Evolutionary conservation across 2,329 filamentous ascomycete genomes (phyloP).

Genomic region (Aschersonia sp.): DNA sequence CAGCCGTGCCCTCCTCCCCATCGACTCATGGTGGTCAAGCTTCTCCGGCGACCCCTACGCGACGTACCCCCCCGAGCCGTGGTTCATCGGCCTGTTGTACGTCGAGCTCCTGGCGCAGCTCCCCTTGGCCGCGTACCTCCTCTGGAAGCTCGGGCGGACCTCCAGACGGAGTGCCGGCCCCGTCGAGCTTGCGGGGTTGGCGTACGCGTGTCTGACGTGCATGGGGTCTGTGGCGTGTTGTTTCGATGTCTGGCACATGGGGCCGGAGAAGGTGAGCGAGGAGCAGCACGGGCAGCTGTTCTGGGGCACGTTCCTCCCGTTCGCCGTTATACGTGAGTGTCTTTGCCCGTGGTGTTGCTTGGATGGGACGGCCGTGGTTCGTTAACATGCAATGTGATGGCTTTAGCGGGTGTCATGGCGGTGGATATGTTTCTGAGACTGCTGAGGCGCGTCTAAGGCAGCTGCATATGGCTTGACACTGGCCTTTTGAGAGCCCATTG

Average conservation of each 20-base stretch:
- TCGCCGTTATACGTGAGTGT: constrained; percentile 36
- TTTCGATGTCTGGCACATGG: constrained; percentile 34
- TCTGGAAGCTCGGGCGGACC: constrained; percentile 20
- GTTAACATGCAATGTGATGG: not conserved
- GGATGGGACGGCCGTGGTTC: not conserved
- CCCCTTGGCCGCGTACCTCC: constrained; percentile 33
- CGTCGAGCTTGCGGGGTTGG: constrained; percentile 34
- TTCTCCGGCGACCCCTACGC: constrained; percentile 38
- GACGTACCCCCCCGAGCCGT: constrained; percentile 21
- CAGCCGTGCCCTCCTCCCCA: constrained; percentile 28
- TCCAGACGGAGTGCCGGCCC: constrained; percentile 19
- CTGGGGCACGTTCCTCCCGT: constrained; percentile 36
- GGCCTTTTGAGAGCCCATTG: no score
- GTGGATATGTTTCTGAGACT: constrained; percentile 41
- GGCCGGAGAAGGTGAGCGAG: constrained; percentile 25
- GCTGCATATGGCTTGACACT: no score
- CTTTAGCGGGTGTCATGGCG: constrained; percentile 31
- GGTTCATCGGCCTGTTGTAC: constrained; percentile 36
- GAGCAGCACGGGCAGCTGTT: constrained; percentile 31
- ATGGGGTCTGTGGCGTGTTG: constrained; percentile 38
- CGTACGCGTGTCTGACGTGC: constrained; percentile 35
- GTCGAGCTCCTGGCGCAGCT: constrained; percentile 36
- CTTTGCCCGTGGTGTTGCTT: not conserved
- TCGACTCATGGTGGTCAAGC: constrained; percentile 31
- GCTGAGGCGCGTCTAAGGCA: constrained; percentile 21